Conservation (phyloP, 177 flowering plant genomes). For the Telopea speciosissima region DNA sequence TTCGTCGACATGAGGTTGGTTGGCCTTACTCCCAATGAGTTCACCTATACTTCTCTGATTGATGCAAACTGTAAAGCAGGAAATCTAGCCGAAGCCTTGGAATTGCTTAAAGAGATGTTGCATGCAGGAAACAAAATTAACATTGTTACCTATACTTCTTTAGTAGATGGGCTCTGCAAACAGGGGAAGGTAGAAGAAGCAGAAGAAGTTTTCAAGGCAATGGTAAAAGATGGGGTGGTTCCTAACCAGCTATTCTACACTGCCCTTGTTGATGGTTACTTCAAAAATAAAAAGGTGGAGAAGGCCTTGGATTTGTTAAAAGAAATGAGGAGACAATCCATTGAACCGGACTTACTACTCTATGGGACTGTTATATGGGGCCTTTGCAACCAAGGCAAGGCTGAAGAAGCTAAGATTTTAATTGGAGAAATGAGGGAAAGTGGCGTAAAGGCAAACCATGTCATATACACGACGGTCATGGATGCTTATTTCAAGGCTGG, state of each 20-base stretch:
- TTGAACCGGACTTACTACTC: slow-evolving; percentile 42
- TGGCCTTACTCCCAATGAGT: slow-evolving; percentile 70
- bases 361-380: slow-evolving; percentile 78
- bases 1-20: slow-evolving; percentile 64
- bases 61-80: slow-evolving; percentile 74
- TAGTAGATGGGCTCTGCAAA: slow-evolving; percentile 69
- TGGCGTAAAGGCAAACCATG: slow-evolving; percentile 36
- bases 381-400: slow-evolving; percentile 47
- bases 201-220: slow-evolving; percentile 45
- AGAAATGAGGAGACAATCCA: slow-evolving; percentile 44
- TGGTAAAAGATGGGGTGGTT: slow-evolving; percentile 42
- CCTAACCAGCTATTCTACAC: slow-evolving; percentile 57
- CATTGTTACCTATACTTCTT: slow-evolving; percentile 56
- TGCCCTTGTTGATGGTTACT: slow-evolving; percentile 63
- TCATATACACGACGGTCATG: slow-evolving; percentile 47
- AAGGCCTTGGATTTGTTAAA: slow-evolving; percentile 37
- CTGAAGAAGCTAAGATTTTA: slow-evolving; percentile 44
- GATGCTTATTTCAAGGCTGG: slow-evolving; percentile 72
- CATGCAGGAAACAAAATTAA: slow-evolving; percentile 51
- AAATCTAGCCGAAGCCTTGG: slow-evolving; percentile 47
- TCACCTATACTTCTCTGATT: slow-evolving; percentile 67
- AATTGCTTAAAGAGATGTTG: slow-evolving; percentile 59
- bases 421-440: slow-evolving; percentile 44
- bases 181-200: slow-evolving; percentile 56
- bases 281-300: slow-evolving; percentile 40